Percentiles rank a stretch among this genome's conserved stretches.
Conservation (phyloP, 2,329 filamentous ascomycete species). For the Leptographium wingfieldii region DNA sequence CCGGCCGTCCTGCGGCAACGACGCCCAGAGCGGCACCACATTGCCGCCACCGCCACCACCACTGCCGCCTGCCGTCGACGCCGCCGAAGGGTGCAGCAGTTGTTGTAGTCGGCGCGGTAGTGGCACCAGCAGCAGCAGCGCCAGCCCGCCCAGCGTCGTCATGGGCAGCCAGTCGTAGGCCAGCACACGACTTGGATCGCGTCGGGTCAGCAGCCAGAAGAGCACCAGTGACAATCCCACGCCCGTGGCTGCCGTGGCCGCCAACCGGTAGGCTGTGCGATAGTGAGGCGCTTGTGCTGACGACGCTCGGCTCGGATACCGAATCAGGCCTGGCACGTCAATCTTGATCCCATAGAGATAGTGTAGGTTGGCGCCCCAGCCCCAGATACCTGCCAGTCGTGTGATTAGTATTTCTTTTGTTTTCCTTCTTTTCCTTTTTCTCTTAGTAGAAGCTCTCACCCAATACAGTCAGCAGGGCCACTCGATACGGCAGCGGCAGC, state of each 20-base stretch:
- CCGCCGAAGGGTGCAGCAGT: not conserved
- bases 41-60: not conserved
- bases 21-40: conserved; percentile 5
- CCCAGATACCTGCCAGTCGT: conserved; percentile 42
- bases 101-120: conserved; percentile 6
- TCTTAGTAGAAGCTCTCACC: conserved; percentile 38
- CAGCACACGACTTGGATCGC: conserved; percentile 55
- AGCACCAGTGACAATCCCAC: conserved; percentile 59
- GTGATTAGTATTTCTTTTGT: not conserved
- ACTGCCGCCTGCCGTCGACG: not conserved
- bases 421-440: not conserved
- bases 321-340: conserved; percentile 75
- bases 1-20: conserved; percentile 54
- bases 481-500: conserved; percentile 79
- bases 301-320: conserved; percentile 66
- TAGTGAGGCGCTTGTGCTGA: conserved; percentile 62
- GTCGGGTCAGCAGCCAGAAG: conserved; percentile 74
- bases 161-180: conserved; percentile 79
- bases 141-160: conserved; percentile 62
- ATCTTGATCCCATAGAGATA: conserved; percentile 70
- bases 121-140: conserved; percentile 60
- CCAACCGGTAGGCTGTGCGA: conserved; percentile 74
- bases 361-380: conserved; percentile 86
- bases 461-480: conserved; percentile 73
- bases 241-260: conserved; percentile 60